These are phyloP conservation scores for Ilex aquifolium DNA, from an alignment of 257 asterid genomes.

Conservation along the genomic window DNA sequence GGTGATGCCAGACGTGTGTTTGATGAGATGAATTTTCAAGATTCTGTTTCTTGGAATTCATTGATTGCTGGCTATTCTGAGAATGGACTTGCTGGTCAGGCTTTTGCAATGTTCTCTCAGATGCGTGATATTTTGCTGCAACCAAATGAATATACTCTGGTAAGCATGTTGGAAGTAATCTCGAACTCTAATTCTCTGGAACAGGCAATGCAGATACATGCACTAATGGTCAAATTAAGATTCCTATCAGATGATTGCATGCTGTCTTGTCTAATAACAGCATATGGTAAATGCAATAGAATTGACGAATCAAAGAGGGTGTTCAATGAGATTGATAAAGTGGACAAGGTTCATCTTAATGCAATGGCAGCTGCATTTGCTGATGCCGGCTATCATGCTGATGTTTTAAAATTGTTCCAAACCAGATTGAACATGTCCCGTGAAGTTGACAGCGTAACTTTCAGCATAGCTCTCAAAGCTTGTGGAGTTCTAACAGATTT, in stretches of 20 bases:
- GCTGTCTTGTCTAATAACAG: slow-evolving; percentile 15
- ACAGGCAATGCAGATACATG: slow-evolving; percentile 11
- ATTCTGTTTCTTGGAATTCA: slow-evolving; percentile 20
- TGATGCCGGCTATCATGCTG: slow-evolving; percentile 1
- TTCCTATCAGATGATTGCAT: slow-evolving; percentile 9
- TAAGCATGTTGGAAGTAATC: slow-evolving; percentile 13
- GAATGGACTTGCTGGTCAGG: background rate
- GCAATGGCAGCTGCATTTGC: slow-evolving; percentile 14
- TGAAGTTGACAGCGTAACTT: slow-evolving; percentile 8
- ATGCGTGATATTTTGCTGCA: slow-evolving; percentile 2
- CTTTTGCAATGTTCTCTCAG: slow-evolving; percentile 10
- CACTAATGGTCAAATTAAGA: slow-evolving; percentile 15
- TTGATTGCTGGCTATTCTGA: slow-evolving; percentile 15
- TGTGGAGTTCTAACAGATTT: slow-evolving; percentile 17
- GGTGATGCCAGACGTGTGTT: slow-evolving; percentile 9
- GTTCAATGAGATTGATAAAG: slow-evolving; percentile 10
- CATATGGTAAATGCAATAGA: slow-evolving; percentile 15
- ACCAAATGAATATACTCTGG: slow-evolving; percentile 15
- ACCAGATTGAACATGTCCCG: slow-evolving; percentile 3
- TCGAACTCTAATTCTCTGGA: slow-evolving; percentile 1
- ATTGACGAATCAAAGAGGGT: slow-evolving; percentile 5
- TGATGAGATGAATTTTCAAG: slow-evolving; percentile 8
- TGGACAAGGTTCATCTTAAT: background rate
- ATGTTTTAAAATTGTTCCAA: slow-evolving; percentile 8
- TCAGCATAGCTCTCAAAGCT: slow-evolving; percentile 14